These are phyloP conservation scores for Debaryomyces psychrophilus DNA, from an alignment of 1,139 yeast species.

Conservation along the genomic window DNA sequence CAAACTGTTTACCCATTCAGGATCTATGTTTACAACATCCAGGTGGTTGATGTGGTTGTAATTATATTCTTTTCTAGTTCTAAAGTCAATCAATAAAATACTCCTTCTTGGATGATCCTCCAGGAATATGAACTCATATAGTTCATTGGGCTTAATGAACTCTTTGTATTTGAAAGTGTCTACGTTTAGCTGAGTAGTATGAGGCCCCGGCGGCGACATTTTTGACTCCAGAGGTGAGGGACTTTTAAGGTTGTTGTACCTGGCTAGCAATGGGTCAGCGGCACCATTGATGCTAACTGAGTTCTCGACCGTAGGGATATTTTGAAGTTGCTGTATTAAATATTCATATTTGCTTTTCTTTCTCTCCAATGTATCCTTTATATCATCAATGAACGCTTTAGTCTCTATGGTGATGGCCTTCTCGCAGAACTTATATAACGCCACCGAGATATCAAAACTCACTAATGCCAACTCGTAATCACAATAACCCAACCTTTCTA, in stretches of 20 bases:
- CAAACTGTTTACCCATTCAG: slow-evolving; percentile 44
- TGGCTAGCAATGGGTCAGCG: slow-evolving; percentile 26
- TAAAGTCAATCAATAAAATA: slow-evolving; percentile 63
- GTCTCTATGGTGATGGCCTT: slow-evolving; percentile 18
- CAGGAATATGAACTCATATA: slow-evolving; percentile 22
- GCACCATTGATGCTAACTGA: neutral
- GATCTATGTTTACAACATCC: slow-evolving; percentile 72
- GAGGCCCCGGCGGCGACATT: neutral
- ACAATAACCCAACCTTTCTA: slow-evolving; percentile 34
- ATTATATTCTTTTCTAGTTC: slow-evolving; percentile 61
- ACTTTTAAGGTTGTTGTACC: slow-evolving; percentile 22
- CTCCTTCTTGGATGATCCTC: slow-evolving; percentile 16
- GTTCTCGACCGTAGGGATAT: neutral
- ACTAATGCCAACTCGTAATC: slow-evolving; percentile 44
- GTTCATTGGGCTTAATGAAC: slow-evolving; percentile 28
- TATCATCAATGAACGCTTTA: slow-evolving; percentile 23
- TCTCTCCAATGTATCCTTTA: slow-evolving; percentile 27
- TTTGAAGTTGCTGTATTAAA: slow-evolving; percentile 10
- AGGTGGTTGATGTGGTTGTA: slow-evolving; percentile 59
- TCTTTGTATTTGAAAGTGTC: slow-evolving; percentile 26
- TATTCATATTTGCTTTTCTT: slow-evolving; percentile 18
- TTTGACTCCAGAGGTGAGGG: neutral
- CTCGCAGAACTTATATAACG: slow-evolving; percentile 21
- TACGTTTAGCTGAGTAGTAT: slow-evolving; percentile 8
- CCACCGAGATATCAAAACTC: slow-evolving; percentile 23